A percentile compares a stretch with the other conserved stretches of the same genome.
Conservation (phyloP, 768 basidiomycete species). For the Auricularia sp. region DNA sequence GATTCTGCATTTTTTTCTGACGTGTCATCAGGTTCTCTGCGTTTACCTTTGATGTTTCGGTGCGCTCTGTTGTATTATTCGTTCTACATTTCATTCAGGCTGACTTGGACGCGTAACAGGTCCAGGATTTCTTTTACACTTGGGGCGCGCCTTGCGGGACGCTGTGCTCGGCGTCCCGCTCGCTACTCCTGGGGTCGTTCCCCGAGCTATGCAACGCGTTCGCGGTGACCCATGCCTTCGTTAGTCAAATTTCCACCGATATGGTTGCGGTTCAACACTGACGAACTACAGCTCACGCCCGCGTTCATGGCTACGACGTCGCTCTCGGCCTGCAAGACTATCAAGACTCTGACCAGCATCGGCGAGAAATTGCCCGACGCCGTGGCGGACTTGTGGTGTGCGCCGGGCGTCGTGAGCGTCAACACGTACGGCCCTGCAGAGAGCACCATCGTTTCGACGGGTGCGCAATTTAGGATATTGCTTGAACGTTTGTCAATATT, state of each 20-base stretch:
- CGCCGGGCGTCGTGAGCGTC: background rate
- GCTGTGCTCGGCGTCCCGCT: background rate
- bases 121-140: background rate
- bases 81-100: background rate
- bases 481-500: background rate
- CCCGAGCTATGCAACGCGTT: background rate
- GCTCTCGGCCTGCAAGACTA: background rate
- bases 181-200: background rate
- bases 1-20: background rate
- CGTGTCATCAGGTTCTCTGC: background rate
- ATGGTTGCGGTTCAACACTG: background rate
- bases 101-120: background rate
- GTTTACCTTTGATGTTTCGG: background rate
- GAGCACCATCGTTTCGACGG: background rate
- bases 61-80: background rate
- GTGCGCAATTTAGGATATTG: background rate
- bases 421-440: background rate
- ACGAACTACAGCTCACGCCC: background rate
- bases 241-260: background rate
- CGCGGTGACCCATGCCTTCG: background rate
- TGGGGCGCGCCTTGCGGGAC: background rate
- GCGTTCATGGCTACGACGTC: slow-evolving; percentile 2
- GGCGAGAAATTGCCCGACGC: background rate
- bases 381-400: background rate
- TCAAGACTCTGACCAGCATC: background rate